These are phyloP conservation scores for Exophiala mesophila DNA, from an alignment of 2,329 filamentous ascomycete genomes.

Conservation along the genomic window DNA sequence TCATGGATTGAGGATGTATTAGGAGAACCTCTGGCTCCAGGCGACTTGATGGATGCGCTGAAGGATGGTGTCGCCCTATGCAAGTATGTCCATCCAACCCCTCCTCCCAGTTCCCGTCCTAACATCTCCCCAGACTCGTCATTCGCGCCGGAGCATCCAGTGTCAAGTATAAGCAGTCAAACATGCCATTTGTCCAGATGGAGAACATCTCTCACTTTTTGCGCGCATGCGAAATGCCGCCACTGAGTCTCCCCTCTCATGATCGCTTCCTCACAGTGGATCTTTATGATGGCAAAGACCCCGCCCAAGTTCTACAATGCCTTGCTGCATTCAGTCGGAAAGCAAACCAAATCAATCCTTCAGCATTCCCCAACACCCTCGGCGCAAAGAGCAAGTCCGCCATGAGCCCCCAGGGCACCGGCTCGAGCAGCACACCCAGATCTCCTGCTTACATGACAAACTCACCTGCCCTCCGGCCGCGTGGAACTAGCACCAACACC, in stretches of 20 bases:
- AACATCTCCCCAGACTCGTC: slow-evolving; percentile 58
- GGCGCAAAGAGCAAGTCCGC: slow-evolving; percentile 63
- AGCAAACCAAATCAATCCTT: slow-evolving; percentile 69
- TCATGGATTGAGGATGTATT: slow-evolving; percentile 80
- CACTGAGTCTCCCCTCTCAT: slow-evolving; percentile 83
- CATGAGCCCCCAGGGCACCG: slow-evolving; percentile 64
- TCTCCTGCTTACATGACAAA: slow-evolving; percentile 44
- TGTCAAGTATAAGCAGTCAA: slow-evolving; percentile 82
- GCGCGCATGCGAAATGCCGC: slow-evolving; percentile 75
- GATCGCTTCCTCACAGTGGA: slow-evolving; percentile 97
- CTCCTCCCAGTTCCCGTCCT: slow-evolving; percentile 1
- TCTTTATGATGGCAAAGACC: slow-evolving; percentile 91
- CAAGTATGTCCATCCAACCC: slow-evolving; percentile 54
- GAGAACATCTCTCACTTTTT: slow-evolving; percentile 98
- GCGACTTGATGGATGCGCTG: slow-evolving; percentile 76
- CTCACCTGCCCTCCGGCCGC: slow-evolving; percentile 43
- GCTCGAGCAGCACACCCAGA: slow-evolving; percentile 45
- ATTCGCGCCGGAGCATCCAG: slow-evolving; percentile 76
- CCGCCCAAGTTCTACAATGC: slow-evolving; percentile 91
- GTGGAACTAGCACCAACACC: slow-evolving; percentile 52
- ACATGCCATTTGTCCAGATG: slow-evolving; percentile 99
- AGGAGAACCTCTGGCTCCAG: slow-evolving; percentile 64
- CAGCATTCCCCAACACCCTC: slow-evolving; percentile 68
- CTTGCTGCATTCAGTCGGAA: slow-evolving; percentile 85
- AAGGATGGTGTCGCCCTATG: slow-evolving; percentile 91